Percentiles rank a stretch among this genome's conserved stretches.
phyloP scores from a whole-genome alignment of 768 basidiomycete species.

The Lyophyllum decastes region DNA sequence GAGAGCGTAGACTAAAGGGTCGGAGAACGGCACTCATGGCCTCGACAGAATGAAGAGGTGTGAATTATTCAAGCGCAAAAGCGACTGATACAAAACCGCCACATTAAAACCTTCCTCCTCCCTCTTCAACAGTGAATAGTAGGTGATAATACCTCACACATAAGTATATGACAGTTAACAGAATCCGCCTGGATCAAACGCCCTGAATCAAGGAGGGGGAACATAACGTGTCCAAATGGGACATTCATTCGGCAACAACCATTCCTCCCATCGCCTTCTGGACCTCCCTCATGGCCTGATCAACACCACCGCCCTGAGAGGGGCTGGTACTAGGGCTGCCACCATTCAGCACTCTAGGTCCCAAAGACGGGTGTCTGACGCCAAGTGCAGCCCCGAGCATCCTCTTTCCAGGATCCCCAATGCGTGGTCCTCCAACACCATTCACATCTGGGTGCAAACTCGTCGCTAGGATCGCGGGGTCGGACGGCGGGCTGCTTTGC shows the following conservation, averaged over 20 bases:
- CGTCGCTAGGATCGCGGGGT: slow-evolving; percentile 70
- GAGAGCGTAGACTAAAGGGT: no score
- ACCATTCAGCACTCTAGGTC: slow-evolving; percentile 54
- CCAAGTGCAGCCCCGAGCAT: slow-evolving; percentile 89
- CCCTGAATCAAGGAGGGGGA: slow-evolving; percentile 7
- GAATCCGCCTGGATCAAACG: not conserved
- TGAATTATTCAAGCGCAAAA: slow-evolving; percentile 14
- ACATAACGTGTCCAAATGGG: slow-evolving; percentile 3
- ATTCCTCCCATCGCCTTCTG: slow-evolving; percentile 78
- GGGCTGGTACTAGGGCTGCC: slow-evolving; percentile 38
- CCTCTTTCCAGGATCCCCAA: slow-evolving; percentile 86
- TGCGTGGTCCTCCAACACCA: slow-evolving; percentile 63
- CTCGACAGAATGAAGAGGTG: not conserved
- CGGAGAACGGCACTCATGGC: no score
- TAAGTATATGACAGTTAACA: slow-evolving; percentile 1
- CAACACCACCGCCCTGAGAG: slow-evolving; percentile 44
- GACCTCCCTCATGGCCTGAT: slow-evolving; percentile 63
- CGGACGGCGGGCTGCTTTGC: slow-evolving; percentile 43
- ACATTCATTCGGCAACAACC: slow-evolving; percentile 66
- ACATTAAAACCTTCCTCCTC: slow-evolving; percentile 11
- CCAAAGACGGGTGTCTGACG: slow-evolving; percentile 75
- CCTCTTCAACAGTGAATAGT: not conserved
- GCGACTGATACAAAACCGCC: slow-evolving; percentile 10
- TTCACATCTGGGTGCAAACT: slow-evolving; percentile 47
- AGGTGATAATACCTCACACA: slow-evolving; percentile 5